Evolutionary conservation across 208 protist genomes (phyloP).

Genomic region (Leishmania mexicana): DNA sequence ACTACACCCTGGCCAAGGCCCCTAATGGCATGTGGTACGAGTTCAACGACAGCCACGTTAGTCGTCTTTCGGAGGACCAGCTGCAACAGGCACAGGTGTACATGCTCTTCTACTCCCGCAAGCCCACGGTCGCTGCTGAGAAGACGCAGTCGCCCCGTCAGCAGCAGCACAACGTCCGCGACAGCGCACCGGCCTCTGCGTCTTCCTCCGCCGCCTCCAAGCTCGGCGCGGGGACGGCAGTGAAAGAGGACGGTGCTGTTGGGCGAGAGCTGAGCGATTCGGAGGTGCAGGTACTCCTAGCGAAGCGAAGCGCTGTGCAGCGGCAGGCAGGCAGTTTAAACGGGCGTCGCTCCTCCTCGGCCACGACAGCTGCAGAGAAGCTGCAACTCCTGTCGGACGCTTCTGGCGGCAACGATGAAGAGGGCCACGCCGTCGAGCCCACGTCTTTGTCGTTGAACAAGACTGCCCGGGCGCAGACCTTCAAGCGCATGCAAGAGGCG

Average conservation of each 20-base stretch:
- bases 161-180: neutral
- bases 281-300: slow-evolving; percentile 24
- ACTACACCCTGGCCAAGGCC: slow-evolving; percentile 86
- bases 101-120: slow-evolving; percentile 89
- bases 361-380: neutral
- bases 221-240: neutral
- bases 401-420: neutral
- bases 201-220: neutral
- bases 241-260: neutral
- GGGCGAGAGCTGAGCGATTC: slow-evolving; percentile 31
- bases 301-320: slow-evolving; percentile 5
- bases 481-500: slow-evolving; percentile 33
- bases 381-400: neutral
- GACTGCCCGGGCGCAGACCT: neutral
- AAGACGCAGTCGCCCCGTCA: neutral
- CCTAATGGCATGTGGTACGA: slow-evolving; percentile 87
- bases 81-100: slow-evolving; percentile 83
- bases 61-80: slow-evolving; percentile 57
- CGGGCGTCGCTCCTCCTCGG: neutral
- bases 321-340: neutral
- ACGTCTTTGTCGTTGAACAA: neutral
- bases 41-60: slow-evolving; percentile 85
- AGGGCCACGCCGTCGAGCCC: neutral
- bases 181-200: neutral
- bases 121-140: neutral